Percentiles rank a stretch among this genome's conserved stretches.
Conservation (phyloP, 2,329 filamentous ascomycete species). For the Ustilaginoidea virens region DNA sequence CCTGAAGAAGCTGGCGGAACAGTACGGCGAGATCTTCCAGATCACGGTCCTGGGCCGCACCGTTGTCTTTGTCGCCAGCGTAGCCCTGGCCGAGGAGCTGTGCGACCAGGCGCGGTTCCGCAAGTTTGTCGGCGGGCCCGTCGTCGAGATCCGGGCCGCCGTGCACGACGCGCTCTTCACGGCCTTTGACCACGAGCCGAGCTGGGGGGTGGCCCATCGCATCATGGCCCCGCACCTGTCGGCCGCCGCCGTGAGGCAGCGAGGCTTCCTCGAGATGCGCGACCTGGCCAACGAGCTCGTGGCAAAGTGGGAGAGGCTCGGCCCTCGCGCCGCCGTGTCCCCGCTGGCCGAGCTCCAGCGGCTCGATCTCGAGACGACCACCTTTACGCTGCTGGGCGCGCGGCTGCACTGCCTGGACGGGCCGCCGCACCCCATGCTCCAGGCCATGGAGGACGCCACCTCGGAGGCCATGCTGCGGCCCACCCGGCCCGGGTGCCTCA, state of each 20-base stretch:
- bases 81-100: slow-evolving; percentile 30
- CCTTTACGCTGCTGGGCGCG: slow-evolving; percentile 34
- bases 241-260: slow-evolving; percentile 15
- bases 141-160: slow-evolving; percentile 34
- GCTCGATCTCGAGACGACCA: slow-evolving; percentile 35
- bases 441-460: slow-evolving; percentile 38
- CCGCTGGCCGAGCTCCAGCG: slow-evolving; percentile 35
- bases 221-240: slow-evolving; percentile 33
- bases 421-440: slow-evolving; percentile 29
- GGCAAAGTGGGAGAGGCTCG: slow-evolving; percentile 27
- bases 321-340: slow-evolving; percentile 20
- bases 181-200: slow-evolving; percentile 30
- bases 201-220: slow-evolving; percentile 35
- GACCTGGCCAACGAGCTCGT: slow-evolving; percentile 33
- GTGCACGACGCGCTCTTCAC: slow-evolving; percentile 38
- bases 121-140: slow-evolving; percentile 36
- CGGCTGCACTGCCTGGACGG: slow-evolving; percentile 30
- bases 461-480: slow-evolving; percentile 40
- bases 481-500: slow-evolving; percentile 33
- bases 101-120: slow-evolving; percentile 38
- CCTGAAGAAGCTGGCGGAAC: slow-evolving; percentile 19
- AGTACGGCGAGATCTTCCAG: slow-evolving; percentile 23
- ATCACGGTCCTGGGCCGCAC: slow-evolving; percentile 18
- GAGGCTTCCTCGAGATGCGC: slow-evolving; percentile 29
- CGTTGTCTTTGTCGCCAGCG: slow-evolving; percentile 29